Evolutionary conservation across 164 flowering plant genomes (phyloP).

Genomic region (Chimonanthus praecox): DNA sequence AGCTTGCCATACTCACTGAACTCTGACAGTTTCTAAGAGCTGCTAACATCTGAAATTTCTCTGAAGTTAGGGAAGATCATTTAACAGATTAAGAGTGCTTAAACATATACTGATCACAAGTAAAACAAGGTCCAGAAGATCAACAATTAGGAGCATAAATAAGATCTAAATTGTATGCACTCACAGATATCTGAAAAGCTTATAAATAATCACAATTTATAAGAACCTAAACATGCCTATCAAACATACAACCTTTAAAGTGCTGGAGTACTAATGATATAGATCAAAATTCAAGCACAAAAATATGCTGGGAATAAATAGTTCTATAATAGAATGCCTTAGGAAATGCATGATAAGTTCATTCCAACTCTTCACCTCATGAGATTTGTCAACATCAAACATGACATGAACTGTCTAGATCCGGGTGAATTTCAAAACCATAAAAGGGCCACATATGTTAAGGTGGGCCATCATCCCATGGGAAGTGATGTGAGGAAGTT

Average conservation of each 20-base stretch:
- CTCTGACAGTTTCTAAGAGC: constrained; percentile 67
- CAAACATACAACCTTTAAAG: not conserved
- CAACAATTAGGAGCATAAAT: not conserved
- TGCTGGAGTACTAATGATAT: not conserved
- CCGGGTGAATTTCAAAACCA: too few relatives aligned
- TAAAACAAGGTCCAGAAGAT: not conserved
- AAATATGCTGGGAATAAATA: not conserved
- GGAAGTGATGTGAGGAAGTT: too few relatives aligned
- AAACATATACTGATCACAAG: not conserved
- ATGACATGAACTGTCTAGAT: too few relatives aligned
- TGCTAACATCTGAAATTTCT: constrained; percentile 68
- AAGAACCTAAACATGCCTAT: not conserved
- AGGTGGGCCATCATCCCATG: too few relatives aligned
- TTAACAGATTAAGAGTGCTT: not conserved
- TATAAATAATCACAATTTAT: not conserved
- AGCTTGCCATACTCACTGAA: constrained; percentile 66
- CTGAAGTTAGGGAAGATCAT: constrained; percentile 1
- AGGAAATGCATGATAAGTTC: too few relatives aligned
- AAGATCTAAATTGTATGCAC: not conserved
- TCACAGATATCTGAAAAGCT: not conserved
- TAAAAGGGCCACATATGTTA: too few relatives aligned
- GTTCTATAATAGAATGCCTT: too few relatives aligned
- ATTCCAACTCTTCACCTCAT: too few relatives aligned
- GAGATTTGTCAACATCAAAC: too few relatives aligned
- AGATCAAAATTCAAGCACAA: not conserved